Evolutionary conservation across 805 yeast species (phyloP), one percentile per base, ranked within the genome.

Genomic region (Metschnikowia henanensis): DNA sequence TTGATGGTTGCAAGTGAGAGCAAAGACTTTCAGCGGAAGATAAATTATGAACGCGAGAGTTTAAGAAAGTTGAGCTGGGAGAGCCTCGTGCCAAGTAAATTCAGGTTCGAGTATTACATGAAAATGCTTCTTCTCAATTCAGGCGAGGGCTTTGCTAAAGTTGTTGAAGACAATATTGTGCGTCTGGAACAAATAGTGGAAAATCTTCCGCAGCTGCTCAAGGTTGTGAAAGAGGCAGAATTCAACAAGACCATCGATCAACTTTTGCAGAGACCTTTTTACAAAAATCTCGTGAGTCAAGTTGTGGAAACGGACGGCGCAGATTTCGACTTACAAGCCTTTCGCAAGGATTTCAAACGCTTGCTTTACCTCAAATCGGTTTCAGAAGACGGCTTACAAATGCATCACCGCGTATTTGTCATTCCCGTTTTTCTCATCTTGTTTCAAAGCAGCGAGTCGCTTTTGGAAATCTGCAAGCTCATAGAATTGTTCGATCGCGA

Each of bases 51-150:
- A 2, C 69, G 65, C 43, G 57, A 56, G 37, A 35, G 45, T 5
- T 51, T 67, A 39, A 51, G 75, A 22, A 64, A 60, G 36, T 55
- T 70, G 41, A 56, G 55, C 8, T 72, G 76, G 76, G 69, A 66
- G 15, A 62, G 68, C 2, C 62, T 59, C 35, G 55, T 66, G 20
- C 62, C 72, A 2, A 52, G 49, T 1, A 45, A 48, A 19, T 41
- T 58, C 34, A 47, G 66, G 9, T 68, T 50, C 46, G 58, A 60
- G 22, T 65, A 64, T 32, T 65, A 62, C 45, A 41, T 56, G 39
- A 55, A 56, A 18, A 43, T 68, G 2, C 55, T 71, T 28, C 39
- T 51, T 7, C 35, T 43, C 23, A 50, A 55, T 25, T 51, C 50
- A 22, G 47, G 53, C n/a, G 39, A 48, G 9, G 55, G 48, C 15